Evolutionary conservation across 345 rosid genomes (phyloP).

Genomic region (Nephelium lappaceum): DNA sequence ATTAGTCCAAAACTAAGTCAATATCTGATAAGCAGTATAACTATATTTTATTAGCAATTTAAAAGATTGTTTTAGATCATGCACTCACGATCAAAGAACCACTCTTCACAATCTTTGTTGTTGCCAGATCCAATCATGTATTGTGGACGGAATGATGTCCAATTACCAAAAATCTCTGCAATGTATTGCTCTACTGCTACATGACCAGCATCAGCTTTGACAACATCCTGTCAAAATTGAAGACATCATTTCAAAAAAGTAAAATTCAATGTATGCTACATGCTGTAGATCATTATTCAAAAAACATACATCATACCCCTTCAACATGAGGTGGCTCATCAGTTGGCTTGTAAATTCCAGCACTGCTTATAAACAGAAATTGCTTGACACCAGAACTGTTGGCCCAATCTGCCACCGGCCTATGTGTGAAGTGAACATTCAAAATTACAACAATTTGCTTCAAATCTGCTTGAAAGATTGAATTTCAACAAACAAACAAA

Average conservation of each 20-base stretch:
- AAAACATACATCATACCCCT: conserved; percentile 52
- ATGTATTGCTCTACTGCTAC: conserved; percentile 88
- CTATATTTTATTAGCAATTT: background rate
- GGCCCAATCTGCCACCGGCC: conserved; percentile 93
- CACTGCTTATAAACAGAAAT: conserved; percentile 88
- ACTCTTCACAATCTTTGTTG: conserved; percentile 98
- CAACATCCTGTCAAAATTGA: conserved; percentile 57
- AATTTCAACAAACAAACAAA: background rate
- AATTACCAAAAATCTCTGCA: conserved; percentile 57
- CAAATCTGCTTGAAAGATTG: background rate
- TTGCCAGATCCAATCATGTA: conserved; percentile 98
- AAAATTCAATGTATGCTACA: background rate
- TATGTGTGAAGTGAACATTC: conserved; percentile 12
- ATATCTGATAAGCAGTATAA: background rate
- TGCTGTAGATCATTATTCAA: background rate
- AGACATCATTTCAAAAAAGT: conserved; percentile 7
- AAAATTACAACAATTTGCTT: background rate
- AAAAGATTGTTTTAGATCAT: background rate
- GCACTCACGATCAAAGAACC: conserved; percentile 93
- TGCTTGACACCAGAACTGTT: conserved; percentile 82
- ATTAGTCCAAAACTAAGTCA: background rate
- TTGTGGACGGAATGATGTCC: conserved; percentile 88
- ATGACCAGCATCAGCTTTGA: conserved; percentile 85
- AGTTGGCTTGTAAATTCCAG: conserved; percentile 85
- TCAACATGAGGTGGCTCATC: conserved; percentile 95